These are phyloP conservation scores for Geoglossum glabrum DNA, from an alignment of 495 filamentous ascomycete species.

Conservation along the genomic window DNA sequence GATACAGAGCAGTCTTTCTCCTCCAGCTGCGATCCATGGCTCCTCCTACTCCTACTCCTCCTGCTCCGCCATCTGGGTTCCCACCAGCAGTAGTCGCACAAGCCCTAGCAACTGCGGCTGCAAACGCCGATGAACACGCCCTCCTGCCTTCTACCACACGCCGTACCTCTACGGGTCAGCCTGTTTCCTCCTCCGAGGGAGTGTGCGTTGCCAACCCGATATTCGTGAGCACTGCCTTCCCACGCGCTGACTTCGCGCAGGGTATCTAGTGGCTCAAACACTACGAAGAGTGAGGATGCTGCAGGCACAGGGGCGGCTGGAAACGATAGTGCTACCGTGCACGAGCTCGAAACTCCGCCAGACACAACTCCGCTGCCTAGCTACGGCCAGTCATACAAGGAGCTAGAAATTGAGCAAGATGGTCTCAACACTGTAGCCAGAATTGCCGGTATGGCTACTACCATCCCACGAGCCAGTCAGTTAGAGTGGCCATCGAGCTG, in stretches of 20 bases:
- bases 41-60: neutral
- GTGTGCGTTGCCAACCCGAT: neutral
- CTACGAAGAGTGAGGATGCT: neutral
- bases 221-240: neutral
- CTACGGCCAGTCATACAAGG: neutral
- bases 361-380: neutral
- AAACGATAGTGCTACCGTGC: neutral
- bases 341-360: neutral
- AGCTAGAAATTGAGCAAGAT: neutral
- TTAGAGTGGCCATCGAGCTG: neutral
- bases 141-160: neutral
- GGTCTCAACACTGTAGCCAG: neutral
- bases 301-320: neutral
- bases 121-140: neutral
- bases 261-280: neutral
- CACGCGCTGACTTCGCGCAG: neutral
- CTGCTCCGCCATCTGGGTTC: neutral
- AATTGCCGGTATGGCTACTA: neutral
- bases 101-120: neutral
- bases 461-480: neutral
- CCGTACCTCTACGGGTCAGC: neutral
- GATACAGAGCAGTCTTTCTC: neutral
- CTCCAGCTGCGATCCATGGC: slow-evolving; percentile 22
- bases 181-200: neutral
- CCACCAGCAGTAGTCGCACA: neutral